phyloP scores from a whole-genome alignment of 148 eudicot genomes.

The Rhododendron ovatum region DNA sequence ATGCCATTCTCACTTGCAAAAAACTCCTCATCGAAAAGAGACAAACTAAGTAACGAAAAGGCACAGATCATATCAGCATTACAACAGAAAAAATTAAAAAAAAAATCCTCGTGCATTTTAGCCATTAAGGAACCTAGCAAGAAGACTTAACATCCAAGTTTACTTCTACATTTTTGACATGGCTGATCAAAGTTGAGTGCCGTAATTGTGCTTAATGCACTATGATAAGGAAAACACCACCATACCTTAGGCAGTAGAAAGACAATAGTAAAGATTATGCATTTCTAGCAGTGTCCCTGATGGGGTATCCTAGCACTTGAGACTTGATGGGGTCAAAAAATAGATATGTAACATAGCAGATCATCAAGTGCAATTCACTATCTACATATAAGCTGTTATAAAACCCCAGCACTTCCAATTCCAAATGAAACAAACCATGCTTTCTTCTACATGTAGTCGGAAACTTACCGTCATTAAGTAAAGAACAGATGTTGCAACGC shows the following conservation, averaged over 20 bases:
- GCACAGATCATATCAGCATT: neutral
- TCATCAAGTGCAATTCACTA: neutral
- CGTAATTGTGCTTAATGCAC: neutral
- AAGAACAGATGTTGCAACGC: slow-evolving; percentile 91
- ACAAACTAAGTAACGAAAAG: too few species aligned
- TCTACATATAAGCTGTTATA: neutral
- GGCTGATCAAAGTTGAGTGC: neutral
- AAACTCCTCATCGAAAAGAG: neutral
- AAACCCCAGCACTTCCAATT: neutral
- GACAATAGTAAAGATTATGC: neutral
- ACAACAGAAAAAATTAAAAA: neutral
- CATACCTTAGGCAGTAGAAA: neutral
- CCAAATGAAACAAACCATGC: neutral
- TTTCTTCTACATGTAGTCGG: neutral
- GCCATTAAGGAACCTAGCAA: neutral
- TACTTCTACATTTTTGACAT: neutral
- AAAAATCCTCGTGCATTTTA: neutral
- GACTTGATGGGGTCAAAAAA: neutral
- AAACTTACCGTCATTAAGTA: slow-evolving; percentile 86
- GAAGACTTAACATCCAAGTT: neutral
- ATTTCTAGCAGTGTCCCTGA: neutral
- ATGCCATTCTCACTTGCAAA: neutral
- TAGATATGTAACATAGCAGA: neutral
- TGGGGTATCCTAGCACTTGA: neutral
- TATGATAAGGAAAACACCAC: neutral